These are phyloP conservation scores for Neostapfia colusana DNA, from an alignment of 176 grass and related monocot species.

Conservation along the genomic window DNA sequence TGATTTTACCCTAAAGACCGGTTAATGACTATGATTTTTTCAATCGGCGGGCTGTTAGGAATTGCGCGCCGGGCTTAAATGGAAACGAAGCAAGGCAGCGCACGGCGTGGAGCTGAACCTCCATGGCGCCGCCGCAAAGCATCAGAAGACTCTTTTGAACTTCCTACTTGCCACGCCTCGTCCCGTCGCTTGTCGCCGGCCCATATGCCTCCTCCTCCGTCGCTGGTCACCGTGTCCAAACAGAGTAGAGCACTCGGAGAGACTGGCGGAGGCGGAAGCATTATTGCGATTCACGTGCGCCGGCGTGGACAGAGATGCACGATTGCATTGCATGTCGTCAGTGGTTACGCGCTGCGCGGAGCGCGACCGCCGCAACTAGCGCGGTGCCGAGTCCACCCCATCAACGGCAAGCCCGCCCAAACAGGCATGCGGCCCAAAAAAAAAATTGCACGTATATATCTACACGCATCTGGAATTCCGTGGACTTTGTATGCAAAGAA, in stretches of 20 bases:
- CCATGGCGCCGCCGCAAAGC: slow-evolving; percentile 16
- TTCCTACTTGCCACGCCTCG: not conserved
- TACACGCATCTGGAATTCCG: not conserved
- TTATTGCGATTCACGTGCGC: not conserved
- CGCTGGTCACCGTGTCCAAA: slow-evolving; percentile 1
- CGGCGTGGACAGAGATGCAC: not conserved
- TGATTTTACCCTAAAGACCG: slow-evolving; percentile 20
- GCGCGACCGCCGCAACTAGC: not conserved
- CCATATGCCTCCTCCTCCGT: not conserved
- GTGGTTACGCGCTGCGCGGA: not conserved
- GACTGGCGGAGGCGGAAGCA: not conserved
- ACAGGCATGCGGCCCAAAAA: not conserved
- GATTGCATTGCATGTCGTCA: not conserved
- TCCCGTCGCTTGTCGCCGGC: not conserved
- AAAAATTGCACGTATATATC: not conserved
- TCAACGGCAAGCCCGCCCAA: not conserved
- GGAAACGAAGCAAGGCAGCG: slow-evolving; percentile 31
- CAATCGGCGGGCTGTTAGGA: not conserved
- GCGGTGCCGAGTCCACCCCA: not conserved
- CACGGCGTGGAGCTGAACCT: not conserved
- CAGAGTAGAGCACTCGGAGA: not conserved
- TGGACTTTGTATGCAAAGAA: slow-evolving; percentile 29
- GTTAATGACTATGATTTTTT: not conserved
- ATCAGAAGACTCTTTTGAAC: not conserved
- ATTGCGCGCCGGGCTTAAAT: not conserved